phyloP scores from a whole-genome alignment of 148 eudicot species.

The Nepenthes mirabilis region DNA sequence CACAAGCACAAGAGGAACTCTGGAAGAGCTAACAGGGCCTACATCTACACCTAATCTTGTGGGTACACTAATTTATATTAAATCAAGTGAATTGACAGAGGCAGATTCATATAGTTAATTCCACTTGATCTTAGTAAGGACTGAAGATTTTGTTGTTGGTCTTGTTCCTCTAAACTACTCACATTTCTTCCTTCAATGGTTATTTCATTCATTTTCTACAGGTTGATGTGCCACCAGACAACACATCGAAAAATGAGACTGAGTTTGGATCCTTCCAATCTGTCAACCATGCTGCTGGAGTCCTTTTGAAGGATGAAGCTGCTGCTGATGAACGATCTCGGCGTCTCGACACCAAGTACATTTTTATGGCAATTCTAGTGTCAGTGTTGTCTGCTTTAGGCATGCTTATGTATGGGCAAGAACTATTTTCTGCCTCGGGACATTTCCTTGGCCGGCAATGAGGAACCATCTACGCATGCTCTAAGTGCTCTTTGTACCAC shows the following conservation, averaged over 20 bases:
- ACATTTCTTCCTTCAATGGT: not conserved
- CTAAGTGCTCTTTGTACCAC: not conserved
- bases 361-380: constrained; percentile 26
- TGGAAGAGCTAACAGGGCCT: constrained; percentile 11
- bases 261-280: constrained; percentile 18
- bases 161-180: not conserved
- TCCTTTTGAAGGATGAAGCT: constrained; percentile 5
- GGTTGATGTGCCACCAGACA: constrained; percentile 23
- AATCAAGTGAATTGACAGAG: too few species aligned
- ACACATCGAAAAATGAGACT: constrained; percentile 7
- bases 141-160: too few species aligned
- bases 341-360: constrained; percentile 7
- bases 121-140: too few species aligned
- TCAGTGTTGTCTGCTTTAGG: constrained; percentile 27
- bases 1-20: constrained; percentile 7
- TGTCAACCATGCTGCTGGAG: constrained; percentile 4
- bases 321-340: constrained; percentile 4
- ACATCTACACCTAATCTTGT: constrained; percentile 38
- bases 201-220: constrained; percentile 6
- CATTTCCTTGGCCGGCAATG: constrained; percentile 1
- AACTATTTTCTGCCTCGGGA: constrained; percentile 5
- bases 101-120: too few species aligned
- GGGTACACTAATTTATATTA: constrained; percentile 1
- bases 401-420: constrained; percentile 13
- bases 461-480: not conserved